Base-by-base conservation (phyloP, 768 basidiomycete species). In the Candolleomyces eurysporus region DNA sequence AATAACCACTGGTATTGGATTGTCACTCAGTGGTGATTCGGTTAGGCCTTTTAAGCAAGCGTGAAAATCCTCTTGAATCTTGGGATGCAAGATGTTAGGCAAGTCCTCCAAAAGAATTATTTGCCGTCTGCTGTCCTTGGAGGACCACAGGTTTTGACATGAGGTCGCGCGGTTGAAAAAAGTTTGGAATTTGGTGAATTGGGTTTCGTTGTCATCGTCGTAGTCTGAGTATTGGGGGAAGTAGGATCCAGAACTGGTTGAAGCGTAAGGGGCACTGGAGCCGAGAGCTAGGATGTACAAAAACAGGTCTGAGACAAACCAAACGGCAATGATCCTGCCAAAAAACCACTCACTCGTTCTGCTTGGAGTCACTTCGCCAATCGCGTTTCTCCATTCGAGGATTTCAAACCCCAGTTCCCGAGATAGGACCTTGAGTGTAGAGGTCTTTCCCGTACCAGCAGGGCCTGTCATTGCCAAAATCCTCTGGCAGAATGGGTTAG, bases 371-470 rank as follows among this genome's bases (percentile, higher is more conserved):
- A 72, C 70, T 51, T 90, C 89, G 49, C 84, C 87, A 59, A 83
- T 77, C 0, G 84, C 75, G 69, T 90, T 92, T 49, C 82, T 78
- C 93, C 95, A 98, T 69, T 99, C 96, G 22, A 94, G 68, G 40
- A 97, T 80, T 54, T 95, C 90, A 57, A 92, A 85, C 2, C 80
- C 84, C 66, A 96, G 74, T 67, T 96, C 92, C 16, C 75, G 75
- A 0, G 92, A 80, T 21, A 99, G 76, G 2, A 94, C 83, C 30
- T 85, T 84, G 2, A 98, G 65, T 0, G 93, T 93, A 0, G 94
- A 83, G 0, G 96, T 97, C 78, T 99, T 99, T 0, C 86, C 96
- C 0, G 87, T 85, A 1, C 96, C 96, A 8, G 96, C 88, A 0
- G 94, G 92, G 1, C 96, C 96, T 3, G 91, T 91, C 11, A 99